These are phyloP conservation scores for Poa pratensis DNA, from an alignment of 176 grass and related monocot species.

Conservation along the genomic window DNA sequence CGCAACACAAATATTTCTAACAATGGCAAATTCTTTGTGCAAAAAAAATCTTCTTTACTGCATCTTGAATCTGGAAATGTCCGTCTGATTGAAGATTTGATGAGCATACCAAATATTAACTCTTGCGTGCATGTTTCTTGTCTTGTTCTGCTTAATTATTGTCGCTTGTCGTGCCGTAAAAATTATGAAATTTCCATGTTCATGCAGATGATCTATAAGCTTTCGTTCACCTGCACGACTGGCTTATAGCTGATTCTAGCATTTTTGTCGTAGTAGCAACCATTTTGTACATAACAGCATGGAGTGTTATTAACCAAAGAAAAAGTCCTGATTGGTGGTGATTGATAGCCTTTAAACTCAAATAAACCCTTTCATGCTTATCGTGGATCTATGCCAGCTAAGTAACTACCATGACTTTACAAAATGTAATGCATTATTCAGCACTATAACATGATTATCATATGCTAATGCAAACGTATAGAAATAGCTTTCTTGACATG, in stretches of 20 bases:
- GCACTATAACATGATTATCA: neutral
- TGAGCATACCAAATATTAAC: neutral
- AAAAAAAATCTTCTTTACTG: constrained; percentile 9
- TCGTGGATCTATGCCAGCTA: constrained; percentile 13
- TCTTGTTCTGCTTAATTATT: neutral
- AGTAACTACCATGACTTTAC: neutral
- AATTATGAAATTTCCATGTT: constrained; percentile 25
- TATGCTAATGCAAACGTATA: constrained; percentile 16
- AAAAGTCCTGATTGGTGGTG: neutral
- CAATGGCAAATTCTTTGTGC: neutral
- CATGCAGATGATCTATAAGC: constrained; percentile 2
- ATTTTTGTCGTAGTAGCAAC: neutral
- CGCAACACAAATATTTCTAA: neutral
- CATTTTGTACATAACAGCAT: neutral
- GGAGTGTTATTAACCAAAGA: neutral
- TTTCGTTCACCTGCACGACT: constrained; percentile 20
- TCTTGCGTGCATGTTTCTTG: neutral
- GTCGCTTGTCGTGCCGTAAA: neutral
- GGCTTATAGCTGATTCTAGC: neutral
- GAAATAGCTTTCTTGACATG: constrained; percentile 8
- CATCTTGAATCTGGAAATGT: constrained; percentile 32
- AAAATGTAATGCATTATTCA: constrained; percentile 15
- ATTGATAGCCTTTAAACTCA: constrained; percentile 15
- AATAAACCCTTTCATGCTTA: constrained; percentile 5
- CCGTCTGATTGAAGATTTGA: constrained; percentile 40